phyloP scores from a whole-genome alignment of 1,139 yeast species.

The Hyphopichia wangnamkhiaoensis region DNA sequence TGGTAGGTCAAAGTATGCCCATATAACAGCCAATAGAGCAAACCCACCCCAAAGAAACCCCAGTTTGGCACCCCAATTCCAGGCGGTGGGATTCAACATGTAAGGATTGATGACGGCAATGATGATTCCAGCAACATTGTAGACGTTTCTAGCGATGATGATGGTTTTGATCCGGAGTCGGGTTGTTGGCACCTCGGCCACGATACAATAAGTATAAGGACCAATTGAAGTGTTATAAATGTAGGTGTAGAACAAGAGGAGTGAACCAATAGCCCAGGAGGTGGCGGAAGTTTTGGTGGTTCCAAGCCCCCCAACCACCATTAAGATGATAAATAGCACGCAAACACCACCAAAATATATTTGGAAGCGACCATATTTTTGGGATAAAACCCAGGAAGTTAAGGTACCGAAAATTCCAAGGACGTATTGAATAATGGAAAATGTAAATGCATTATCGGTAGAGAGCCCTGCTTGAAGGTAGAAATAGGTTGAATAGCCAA shows the following conservation, averaged over 20 bases:
- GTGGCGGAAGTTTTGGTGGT: constrained; percentile 21
- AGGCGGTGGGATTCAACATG: constrained; percentile 60
- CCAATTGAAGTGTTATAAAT: constrained; percentile 58
- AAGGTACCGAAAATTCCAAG: constrained; percentile 55
- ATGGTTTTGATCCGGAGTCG: constrained; percentile 57
- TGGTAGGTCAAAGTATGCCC: constrained; percentile 59
- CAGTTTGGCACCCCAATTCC: constrained; percentile 61
- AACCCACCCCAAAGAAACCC: constrained; percentile 61
- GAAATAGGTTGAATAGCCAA: constrained; percentile 58
- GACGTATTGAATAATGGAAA: constrained; percentile 46
- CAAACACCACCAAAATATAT: constrained; percentile 47
- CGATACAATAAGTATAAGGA: constrained; percentile 58
- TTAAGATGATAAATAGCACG: constrained; percentile 34
- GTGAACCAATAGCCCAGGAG: constrained; percentile 52
- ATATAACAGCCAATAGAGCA: constrained; percentile 35
- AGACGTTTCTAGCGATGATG: constrained; percentile 53
- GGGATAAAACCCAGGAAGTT: constrained; percentile 51
- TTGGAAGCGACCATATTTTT: constrained; percentile 49
- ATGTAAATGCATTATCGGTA: constrained; percentile 41
- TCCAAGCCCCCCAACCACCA: constrained; percentile 45
- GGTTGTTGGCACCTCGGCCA: constrained; percentile 58
- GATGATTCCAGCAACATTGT: constrained; percentile 46
- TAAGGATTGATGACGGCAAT: constrained; percentile 51
- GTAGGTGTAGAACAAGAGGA: constrained; percentile 48
- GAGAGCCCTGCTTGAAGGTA: constrained; percentile 53